Evolutionary conservation across 225 moss, liverwort and hornwort species (phyloP), one percentile per base, ranked within the genome.

Genomic region (Sphagnum tenellum): DNA sequence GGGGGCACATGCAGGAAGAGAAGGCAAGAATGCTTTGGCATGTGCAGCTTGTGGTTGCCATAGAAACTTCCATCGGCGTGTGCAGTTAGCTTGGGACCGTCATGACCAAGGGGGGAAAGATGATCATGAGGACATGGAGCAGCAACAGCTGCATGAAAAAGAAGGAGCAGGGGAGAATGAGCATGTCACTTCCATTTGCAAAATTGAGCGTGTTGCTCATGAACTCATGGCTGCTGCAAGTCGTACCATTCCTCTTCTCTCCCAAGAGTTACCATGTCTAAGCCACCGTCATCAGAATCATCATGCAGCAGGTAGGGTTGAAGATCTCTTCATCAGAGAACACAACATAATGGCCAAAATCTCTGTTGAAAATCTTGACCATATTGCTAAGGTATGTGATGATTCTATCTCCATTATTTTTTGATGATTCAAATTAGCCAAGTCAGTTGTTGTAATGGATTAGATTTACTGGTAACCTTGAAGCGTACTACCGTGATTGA

Each of bases 41-140:
- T 56, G 56, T 13, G 56, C 56, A 56, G 56, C 56, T 56, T 56
- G 56, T 56, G 56, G 56, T 4, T 56, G 56, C 56, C 58, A 58
- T 13, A 58, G 58, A 5, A 58, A 58, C 12, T 58, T 58, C 44
- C 58, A 58, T 44, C 14, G 12, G 58, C 58, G 58, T 4, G 12
- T 58, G 58, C 14, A 58, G 58, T 13, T 13, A 58, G 58, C 29
- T 11, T 13, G 44, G 7, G 10, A 44, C 58, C 29, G 13, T 5
- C 14, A 44, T 5, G 58, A 58, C 7, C 7, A 58, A 13, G 58
- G 13, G 3, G 9, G 10, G 44, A 29, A 29, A 29, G 49, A 57
- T 29, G 29, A 29, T 29, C 29, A 29, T 29, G 29, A 29, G 29
- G 29, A 29, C 29, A 29, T 29, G 29, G 29, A 29, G 29, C 29